Evolutionary conservation across 352 stramenopile species (phyloP).

Genomic region (Phytopythium kandeliae): DNA sequence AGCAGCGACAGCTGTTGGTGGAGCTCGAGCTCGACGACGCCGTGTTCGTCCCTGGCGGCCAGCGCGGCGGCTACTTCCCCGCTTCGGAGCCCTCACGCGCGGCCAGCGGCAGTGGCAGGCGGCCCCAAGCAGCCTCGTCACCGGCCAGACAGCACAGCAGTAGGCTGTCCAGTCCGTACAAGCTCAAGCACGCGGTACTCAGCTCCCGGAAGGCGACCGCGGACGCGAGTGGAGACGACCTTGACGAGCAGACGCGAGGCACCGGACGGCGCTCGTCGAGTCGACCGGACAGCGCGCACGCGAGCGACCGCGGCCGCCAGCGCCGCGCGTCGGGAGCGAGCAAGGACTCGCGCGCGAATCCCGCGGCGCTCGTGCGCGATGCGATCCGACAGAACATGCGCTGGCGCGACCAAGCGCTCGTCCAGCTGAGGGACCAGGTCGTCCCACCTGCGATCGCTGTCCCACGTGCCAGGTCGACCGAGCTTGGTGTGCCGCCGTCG

Average conservation of each 20-base stretch:
- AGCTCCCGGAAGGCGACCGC: constrained; percentile 21
- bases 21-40: constrained; percentile 64
- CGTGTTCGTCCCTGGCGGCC: constrained; percentile 7
- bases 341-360: background rate
- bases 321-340: background rate
- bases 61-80: background rate
- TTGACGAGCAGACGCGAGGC: constrained; percentile 1
- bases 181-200: constrained; percentile 57
- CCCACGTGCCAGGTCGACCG: constrained; percentile 13
- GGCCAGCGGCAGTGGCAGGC: no score
- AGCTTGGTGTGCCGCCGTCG: constrained; percentile 22
- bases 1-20: constrained; percentile 48
- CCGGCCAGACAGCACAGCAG: constrained; percentile 9
- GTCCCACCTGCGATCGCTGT: constrained; percentile 8
- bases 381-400: constrained; percentile 45
- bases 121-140: no score
- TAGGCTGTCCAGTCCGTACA: constrained; percentile 47
- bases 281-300: background rate
- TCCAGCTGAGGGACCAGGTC: constrained; percentile 37
- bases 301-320: background rate
- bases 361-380: constrained; percentile 26
- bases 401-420: constrained; percentile 36
- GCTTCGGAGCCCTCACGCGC: background rate
- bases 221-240: constrained; percentile 3
- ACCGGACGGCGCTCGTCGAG: background rate